phyloP scores from a whole-genome alignment of 2,329 filamentous ascomycete species.

The Hypoxylon sp. region DNA sequence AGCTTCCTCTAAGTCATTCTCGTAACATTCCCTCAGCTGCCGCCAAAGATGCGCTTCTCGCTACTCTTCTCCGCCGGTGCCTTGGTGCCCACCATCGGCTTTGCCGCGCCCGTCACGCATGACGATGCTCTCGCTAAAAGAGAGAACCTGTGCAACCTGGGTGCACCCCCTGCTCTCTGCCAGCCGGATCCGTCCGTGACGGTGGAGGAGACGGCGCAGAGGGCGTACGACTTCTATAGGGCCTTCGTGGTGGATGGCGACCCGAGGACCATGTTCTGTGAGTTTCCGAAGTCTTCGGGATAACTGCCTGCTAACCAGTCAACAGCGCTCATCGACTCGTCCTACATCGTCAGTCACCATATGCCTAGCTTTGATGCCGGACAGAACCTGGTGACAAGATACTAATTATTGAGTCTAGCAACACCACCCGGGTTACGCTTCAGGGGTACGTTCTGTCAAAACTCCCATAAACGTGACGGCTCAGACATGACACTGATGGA shows the following conservation, averaged over 20 bases:
- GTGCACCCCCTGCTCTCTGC: conserved; percentile 48
- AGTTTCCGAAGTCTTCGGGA: not conserved
- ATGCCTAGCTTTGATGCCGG: not conserved
- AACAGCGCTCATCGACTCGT: conserved; percentile 46
- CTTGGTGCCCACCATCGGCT: conserved; percentile 40
- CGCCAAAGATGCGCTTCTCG: conserved; percentile 43
- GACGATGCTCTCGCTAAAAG: conserved; percentile 39
- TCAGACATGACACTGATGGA: too few species aligned
- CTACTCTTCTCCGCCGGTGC: conserved; percentile 37
- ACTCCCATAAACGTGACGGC: too few species aligned
- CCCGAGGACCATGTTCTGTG: conserved; percentile 50
- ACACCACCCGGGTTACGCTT: conserved; percentile 49
- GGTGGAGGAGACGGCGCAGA: conserved; percentile 49
- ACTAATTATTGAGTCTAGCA: conserved; percentile 41
- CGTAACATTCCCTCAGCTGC: not conserved
- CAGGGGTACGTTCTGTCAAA: conserved; percentile 41
- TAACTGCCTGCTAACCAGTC: not conserved
- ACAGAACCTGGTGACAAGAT: not conserved
- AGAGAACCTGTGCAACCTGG: conserved; percentile 50
- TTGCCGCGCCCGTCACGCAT: conserved; percentile 40
- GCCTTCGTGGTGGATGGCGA: conserved; percentile 52
- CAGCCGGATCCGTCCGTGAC: conserved; percentile 46
- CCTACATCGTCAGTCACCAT: conserved; percentile 46
- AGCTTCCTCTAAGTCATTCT: not conserved
- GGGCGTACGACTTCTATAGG: conserved; percentile 52